Percentiles rank a stretch among this genome's conserved stretches.
phyloP scores from a whole-genome alignment of 2,329 filamentous ascomycete genomes.

The Sclerotinia sclerotiorum region DNA sequence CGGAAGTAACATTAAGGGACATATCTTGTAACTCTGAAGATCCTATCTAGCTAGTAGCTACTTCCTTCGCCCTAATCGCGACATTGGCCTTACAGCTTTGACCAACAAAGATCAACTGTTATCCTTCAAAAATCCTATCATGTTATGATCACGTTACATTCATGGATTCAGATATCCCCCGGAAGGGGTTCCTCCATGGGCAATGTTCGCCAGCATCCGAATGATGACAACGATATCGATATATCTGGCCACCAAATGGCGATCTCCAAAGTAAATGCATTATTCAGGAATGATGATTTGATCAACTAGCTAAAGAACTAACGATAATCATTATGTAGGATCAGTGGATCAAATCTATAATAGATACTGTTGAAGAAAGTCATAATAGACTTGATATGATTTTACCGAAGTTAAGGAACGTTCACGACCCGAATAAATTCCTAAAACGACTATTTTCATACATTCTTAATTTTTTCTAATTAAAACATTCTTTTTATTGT shows the following conservation, averaged over 20 bases:
- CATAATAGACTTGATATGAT: constrained; percentile 1
- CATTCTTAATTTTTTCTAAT: not conserved
- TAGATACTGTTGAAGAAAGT: not conserved
- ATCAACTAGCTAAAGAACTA: not conserved
- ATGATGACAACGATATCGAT: not conserved
- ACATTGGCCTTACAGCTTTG: constrained; percentile 13
- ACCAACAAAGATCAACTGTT: not conserved
- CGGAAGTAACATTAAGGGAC: not conserved
- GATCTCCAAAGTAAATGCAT: not conserved
- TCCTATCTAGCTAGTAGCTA: not conserved
- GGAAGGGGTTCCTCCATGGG: not conserved
- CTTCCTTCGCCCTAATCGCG: not conserved
- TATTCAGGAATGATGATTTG: not conserved
- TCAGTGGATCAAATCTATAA: not conserved
- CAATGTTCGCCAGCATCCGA: not conserved
- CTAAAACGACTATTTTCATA: not conserved
- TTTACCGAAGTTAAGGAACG: not conserved
- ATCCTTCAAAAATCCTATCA: not conserved
- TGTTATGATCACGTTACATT: not conserved
- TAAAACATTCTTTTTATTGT: not conserved
- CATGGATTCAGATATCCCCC: not conserved
- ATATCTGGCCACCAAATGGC: not conserved
- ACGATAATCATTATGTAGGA: not conserved
- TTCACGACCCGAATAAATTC: not conserved
- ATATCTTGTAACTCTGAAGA: constrained; percentile 8